Conservation (phyloP, 2,329 filamentous ascomycete genomes). For the Penicillium sp. region DNA sequence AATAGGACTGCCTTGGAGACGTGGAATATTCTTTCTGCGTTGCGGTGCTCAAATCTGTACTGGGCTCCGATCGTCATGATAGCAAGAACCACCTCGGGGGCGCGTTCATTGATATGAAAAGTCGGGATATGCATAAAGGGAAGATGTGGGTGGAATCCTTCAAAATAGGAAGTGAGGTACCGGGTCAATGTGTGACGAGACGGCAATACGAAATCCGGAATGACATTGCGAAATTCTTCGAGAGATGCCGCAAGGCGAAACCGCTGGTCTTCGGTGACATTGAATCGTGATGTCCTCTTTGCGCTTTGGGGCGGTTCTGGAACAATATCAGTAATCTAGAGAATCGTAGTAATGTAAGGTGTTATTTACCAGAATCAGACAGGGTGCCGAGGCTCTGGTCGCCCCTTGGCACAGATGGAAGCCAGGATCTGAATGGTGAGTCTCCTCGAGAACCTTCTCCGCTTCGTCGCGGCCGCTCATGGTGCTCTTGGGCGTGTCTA, state of each 20-base stretch:
- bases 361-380: constrained; percentile 31
- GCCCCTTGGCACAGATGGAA: constrained; percentile 33
- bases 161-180: constrained; percentile 69
- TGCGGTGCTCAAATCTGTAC: constrained; percentile 50
- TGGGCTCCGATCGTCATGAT: constrained; percentile 61
- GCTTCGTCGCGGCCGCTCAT: constrained; percentile 19
- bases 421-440: constrained; percentile 37
- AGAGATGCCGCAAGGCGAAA: constrained; percentile 33
- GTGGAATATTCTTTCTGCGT: constrained; percentile 48
- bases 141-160: constrained; percentile 62
- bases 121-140: constrained; percentile 69
- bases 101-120: constrained; percentile 62
- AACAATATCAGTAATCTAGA: not conserved
- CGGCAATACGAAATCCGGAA: constrained; percentile 61
- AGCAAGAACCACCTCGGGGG: constrained; percentile 66
- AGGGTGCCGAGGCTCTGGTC: constrained; percentile 35
- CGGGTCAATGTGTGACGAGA: constrained; percentile 67
- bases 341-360: not conserved
- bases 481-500: constrained; percentile 22
- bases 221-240: constrained; percentile 32
- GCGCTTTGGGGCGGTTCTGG: constrained; percentile 30
- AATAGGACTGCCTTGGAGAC: constrained; percentile 62
- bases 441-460: constrained; percentile 30
- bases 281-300: constrained; percentile 25
- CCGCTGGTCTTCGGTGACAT: constrained; percentile 32